phyloP scores from a whole-genome alignment of 192 early-diverging fungal species.

The Podila minutissima region DNA sequence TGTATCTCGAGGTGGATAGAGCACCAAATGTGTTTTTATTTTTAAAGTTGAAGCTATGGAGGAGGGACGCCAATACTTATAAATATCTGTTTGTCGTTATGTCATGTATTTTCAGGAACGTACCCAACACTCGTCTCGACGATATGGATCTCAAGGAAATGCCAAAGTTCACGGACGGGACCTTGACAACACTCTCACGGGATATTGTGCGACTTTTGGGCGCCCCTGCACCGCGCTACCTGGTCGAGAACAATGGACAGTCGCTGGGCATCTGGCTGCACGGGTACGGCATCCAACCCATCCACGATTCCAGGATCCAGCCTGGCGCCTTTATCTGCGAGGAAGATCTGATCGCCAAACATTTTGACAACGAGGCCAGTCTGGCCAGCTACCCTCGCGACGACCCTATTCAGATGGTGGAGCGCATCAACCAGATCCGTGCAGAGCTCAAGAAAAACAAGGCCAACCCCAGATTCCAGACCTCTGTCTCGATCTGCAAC shows the following conservation, averaged over 20 bases:
- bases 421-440: conserved; percentile 55
- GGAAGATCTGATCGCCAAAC: conserved; percentile 64
- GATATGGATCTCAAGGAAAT: conserved; percentile 51
- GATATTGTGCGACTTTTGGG: conserved; percentile 58
- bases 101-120: conserved; percentile 21
- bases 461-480: conserved; percentile 35
- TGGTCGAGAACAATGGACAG: conserved; percentile 61
- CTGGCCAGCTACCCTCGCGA: conserved; percentile 13
- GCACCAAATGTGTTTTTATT: neutral
- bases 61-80: neutral
- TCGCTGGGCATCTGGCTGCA: conserved; percentile 65
- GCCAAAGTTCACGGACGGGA: conserved; percentile 64
- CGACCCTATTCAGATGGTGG: conserved; percentile 50
- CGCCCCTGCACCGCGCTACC: conserved; percentile 56
- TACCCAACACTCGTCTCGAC: conserved; percentile 42
- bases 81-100: neutral
- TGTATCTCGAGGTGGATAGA: too few relatives aligned
- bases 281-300: conserved; percentile 60
- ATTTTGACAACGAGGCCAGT: conserved; percentile 57
- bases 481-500: conserved; percentile 41
- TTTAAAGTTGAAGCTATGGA: neutral
- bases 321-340: conserved; percentile 63
- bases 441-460: conserved; percentile 50
- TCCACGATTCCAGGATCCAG: conserved; percentile 62
- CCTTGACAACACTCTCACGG: conserved; percentile 59